These are phyloP conservation scores for Penicillium brasilianum DNA, from an alignment of 2,329 filamentous ascomycete genomes.

Conservation along the genomic window DNA sequence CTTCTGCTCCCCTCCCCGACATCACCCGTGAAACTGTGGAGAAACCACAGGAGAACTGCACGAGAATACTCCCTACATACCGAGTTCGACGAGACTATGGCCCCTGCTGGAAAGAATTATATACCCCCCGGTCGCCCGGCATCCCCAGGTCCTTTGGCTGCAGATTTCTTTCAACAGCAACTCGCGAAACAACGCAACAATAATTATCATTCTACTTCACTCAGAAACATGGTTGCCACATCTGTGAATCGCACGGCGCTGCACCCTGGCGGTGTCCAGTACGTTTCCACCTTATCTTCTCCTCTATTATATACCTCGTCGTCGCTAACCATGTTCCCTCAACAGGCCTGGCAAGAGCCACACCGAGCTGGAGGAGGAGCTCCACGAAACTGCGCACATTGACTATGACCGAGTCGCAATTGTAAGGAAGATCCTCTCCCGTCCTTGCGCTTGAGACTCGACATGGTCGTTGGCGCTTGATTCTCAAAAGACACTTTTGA, in stretches of 20 bases:
- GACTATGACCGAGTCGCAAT: constrained; percentile 99
- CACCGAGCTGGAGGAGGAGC: constrained; percentile 96
- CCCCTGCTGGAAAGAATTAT: constrained; percentile 48
- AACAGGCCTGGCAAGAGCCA: constrained; percentile 79
- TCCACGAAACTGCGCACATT: constrained; percentile 97
- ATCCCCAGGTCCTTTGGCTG: constrained; percentile 55
- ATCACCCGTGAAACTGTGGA: constrained; percentile 50
- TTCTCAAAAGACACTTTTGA: background rate
- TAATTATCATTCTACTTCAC: constrained; percentile 64
- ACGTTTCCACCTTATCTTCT: constrained; percentile 52
- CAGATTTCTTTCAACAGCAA: constrained; percentile 64
- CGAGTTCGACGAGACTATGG: constrained; percentile 34
- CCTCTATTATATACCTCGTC: constrained; percentile 13
- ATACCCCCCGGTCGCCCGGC: constrained; percentile 49
- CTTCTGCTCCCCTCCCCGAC: constrained; percentile 38
- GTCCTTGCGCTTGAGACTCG: constrained; percentile 10
- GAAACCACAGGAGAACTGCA: constrained; percentile 37
- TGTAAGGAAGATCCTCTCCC: constrained; percentile 60
- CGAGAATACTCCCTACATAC: constrained; percentile 33
- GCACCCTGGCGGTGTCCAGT: constrained; percentile 89
- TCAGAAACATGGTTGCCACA: constrained; percentile 57
- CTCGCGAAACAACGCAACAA: constrained; percentile 62
- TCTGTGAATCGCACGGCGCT: constrained; percentile 89
- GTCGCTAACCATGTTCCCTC: constrained; percentile 29
- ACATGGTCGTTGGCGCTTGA: constrained; percentile 15